Conservation (phyloP, 768 basidiomycete species). For the Daedaleopsis sinensis region DNA sequence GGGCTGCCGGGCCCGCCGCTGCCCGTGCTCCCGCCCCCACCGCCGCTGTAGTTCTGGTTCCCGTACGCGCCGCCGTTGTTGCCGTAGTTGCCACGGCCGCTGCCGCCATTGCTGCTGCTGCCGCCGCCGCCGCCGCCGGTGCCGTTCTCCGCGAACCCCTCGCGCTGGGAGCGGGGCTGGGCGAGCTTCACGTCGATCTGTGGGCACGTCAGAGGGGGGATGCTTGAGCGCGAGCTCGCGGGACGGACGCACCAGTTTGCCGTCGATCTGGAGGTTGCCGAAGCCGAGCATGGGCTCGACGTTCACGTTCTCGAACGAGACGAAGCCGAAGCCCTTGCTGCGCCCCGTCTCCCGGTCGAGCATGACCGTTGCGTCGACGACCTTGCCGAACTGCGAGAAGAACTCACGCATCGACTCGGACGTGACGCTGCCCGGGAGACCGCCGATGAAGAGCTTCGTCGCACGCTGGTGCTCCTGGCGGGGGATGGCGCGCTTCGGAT, state of each 20-base stretch:
- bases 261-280: constrained; percentile 90
- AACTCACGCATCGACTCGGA: constrained; percentile 92
- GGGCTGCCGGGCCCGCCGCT: constrained; percentile 25
- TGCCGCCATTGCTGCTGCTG: constrained; percentile 18
- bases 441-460: constrained; percentile 95
- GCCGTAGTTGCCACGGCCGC: constrained; percentile 19
- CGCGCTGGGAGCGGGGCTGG: constrained; percentile 84
- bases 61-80: constrained; percentile 34
- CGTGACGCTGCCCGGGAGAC: constrained; percentile 88
- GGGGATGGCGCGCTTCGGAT: constrained; percentile 99
- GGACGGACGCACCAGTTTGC: constrained; percentile 74
- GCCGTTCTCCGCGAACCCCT: constrained; percentile 58
- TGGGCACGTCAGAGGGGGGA: neutral
- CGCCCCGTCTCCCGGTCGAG: constrained; percentile 93
- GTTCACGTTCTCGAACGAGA: constrained; percentile 91
- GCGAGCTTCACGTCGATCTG: constrained; percentile 98
- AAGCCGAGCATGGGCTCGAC: constrained; percentile 88
- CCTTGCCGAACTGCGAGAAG: constrained; percentile 92
- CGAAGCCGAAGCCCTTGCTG: constrained; percentile 98
- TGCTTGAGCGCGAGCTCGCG: too few relatives aligned
- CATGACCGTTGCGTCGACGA: constrained; percentile 99
- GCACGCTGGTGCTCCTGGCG: constrained; percentile 92
- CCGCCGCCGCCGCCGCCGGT: constrained; percentile 39
- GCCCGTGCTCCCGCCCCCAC: constrained; percentile 9
- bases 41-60: constrained; percentile 42